Conservation (phyloP, 176 grass and related monocot species). For the Oryza nivara region DNA sequence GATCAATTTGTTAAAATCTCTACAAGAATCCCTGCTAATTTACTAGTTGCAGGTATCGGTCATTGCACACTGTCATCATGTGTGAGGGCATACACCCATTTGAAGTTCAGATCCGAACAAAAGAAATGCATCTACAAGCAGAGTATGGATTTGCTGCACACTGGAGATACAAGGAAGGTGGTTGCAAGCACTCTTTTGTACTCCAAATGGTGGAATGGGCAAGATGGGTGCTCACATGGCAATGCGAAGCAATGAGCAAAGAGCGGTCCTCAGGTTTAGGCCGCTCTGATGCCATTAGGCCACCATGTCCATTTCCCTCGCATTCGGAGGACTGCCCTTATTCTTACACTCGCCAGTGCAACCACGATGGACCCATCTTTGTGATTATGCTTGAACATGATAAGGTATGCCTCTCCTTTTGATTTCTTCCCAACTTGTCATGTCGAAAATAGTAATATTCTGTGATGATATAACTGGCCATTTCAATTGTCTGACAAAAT, state of each 20-base stretch:
- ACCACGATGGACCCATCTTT: constrained; percentile 77
- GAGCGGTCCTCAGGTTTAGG: constrained; percentile 34
- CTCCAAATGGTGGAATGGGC: constrained; percentile 94
- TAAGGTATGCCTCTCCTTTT: constrained; percentile 55
- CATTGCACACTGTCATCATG: constrained; percentile 74
- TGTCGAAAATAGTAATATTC: background rate
- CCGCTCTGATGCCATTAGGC: constrained; percentile 40
- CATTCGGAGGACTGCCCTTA: constrained; percentile 85
- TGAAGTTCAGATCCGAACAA: constrained; percentile 93
- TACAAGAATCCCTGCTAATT: constrained; percentile 31
- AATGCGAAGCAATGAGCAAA: constrained; percentile 62
- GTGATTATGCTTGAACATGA: constrained; percentile 86
- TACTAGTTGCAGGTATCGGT: constrained; percentile 63
- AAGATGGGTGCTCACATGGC: constrained; percentile 86
- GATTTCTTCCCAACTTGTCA: background rate
- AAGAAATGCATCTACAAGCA: constrained; percentile 87
- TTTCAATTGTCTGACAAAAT: constrained; percentile 1
- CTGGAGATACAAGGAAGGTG: constrained; percentile 96
- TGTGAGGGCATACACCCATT: constrained; percentile 64
- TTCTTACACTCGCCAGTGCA: constrained; percentile 64
- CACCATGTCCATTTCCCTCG: constrained; percentile 71
- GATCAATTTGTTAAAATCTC: background rate
- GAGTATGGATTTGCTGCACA: constrained; percentile 92
- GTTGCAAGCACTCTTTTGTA: constrained; percentile 67
- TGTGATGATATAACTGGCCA: background rate